Evolutionary conservation across 257 asterid species (phyloP).

Genomic region (Voacanga thouarsii): DNA sequence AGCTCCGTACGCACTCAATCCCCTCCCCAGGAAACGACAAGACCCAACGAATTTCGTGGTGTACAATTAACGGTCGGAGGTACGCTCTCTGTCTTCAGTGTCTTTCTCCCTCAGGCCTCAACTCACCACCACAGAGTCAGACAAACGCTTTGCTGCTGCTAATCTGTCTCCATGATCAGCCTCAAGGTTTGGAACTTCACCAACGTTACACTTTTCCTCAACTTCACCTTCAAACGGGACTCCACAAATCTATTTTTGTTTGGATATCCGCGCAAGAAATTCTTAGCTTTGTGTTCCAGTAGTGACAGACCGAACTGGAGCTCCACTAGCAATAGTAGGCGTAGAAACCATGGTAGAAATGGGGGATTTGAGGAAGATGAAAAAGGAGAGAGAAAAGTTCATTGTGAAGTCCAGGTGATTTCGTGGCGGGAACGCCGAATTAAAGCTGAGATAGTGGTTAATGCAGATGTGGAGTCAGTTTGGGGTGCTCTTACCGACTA

Average conservation of each 20-base stretch:
- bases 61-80: conserved; percentile 4
- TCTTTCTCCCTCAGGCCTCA: background rate
- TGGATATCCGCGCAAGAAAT: background rate
- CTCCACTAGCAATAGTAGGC: conserved; percentile 4
- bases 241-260: background rate
- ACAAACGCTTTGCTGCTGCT: background rate
- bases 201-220: background rate
- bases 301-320: conserved; percentile 12
- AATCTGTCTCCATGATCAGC: background rate
- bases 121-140: background rate
- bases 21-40: too few relatives aligned
- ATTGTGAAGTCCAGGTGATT: conserved; percentile 75
- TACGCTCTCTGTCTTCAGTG: background rate
- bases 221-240: background rate
- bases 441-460: conserved; percentile 62
- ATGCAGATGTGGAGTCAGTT: conserved; percentile 66
- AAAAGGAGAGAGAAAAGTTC: conserved; percentile 39
- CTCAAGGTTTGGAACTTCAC: background rate
- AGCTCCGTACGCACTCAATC: too few relatives aligned
- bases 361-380: conserved; percentile 1
- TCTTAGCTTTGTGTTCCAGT: background rate
- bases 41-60: conserved; percentile 1
- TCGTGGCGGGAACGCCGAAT: conserved; percentile 92
- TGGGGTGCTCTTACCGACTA: conserved; percentile 92
- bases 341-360: conserved; percentile 4